Evolutionary conservation across 352 stramenopile species (phyloP).

Genomic region (Phytophthora cryptogea): DNA sequence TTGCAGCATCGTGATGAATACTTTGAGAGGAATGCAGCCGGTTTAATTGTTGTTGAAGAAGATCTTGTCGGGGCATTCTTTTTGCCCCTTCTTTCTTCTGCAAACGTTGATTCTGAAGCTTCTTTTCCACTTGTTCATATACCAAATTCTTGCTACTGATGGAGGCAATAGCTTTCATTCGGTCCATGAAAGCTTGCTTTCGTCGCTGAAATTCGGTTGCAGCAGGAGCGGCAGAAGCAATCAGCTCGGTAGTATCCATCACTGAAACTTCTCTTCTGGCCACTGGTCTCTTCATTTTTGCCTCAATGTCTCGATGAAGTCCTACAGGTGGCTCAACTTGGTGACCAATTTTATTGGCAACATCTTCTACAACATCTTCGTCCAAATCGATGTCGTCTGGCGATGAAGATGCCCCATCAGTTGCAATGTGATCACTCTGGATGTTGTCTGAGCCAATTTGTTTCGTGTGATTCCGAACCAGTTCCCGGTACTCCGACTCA

Average conservation of each 20-base stretch:
- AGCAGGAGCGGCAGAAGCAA: conserved; percentile 16
- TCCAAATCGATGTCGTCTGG: conserved; percentile 35
- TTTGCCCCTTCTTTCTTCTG: conserved; percentile 7
- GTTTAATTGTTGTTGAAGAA: conserved; percentile 31
- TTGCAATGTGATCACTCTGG: conserved; percentile 14
- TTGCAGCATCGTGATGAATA: conserved; percentile 52
- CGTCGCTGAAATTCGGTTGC: conserved; percentile 67
- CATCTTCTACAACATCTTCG: conserved; percentile 27
- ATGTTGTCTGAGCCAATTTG: conserved; percentile 7
- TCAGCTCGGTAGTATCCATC: not conserved
- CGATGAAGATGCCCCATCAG: not conserved
- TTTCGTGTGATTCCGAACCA: conserved; percentile 32
- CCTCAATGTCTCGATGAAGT: not conserved
- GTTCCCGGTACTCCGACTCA: conserved; percentile 53
- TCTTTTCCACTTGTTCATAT: conserved; percentile 72
- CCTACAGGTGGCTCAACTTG: not conserved
- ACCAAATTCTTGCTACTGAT: conserved; percentile 72
- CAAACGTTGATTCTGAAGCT: conserved; percentile 34
- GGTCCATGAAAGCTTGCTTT: conserved; percentile 72
- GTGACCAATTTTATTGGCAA: conserved; percentile 2
- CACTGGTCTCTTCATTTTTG: not conserved
- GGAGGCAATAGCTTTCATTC: conserved; percentile 75
- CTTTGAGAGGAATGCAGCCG: conserved; percentile 39
- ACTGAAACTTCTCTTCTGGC: not conserved
- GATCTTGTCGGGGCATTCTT: conserved; percentile 15